Evolutionary conservation across 306 rosid genomes (phyloP).

Genomic region (Crotalaria pallida): DNA sequence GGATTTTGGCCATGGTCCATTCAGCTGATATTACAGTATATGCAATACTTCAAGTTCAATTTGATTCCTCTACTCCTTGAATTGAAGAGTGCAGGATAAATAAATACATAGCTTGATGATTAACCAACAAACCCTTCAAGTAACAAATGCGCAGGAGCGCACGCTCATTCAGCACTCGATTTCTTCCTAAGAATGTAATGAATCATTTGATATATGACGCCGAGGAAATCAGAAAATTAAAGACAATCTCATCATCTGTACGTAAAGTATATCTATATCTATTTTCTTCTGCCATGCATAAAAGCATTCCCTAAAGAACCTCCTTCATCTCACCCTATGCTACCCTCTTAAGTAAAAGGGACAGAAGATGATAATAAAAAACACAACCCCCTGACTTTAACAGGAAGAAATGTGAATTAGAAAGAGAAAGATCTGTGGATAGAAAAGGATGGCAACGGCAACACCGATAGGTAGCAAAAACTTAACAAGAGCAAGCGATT

Average conservation of each 20-base stretch:
- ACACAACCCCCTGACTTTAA: not conserved
- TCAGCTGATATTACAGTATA: too few species aligned
- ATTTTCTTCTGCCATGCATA: not conserved
- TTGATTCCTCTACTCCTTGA: not conserved
- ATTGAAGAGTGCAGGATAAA: not conserved
- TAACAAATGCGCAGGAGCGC: not conserved
- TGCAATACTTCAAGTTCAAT: not conserved
- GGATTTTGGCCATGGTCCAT: too few species aligned
- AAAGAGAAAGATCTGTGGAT: slow-evolving; percentile 10
- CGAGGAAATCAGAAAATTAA: not conserved
- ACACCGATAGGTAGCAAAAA: not conserved
- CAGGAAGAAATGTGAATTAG: slow-evolving; percentile 8
- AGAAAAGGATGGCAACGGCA: slow-evolving; percentile 6
- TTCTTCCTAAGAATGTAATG: slow-evolving; percentile 1
- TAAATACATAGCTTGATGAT: not conserved
- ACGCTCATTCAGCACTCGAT: not conserved
- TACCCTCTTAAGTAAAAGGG: not conserved
- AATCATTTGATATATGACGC: not conserved
- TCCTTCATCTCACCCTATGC: slow-evolving; percentile 4
- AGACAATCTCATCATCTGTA: not conserved
- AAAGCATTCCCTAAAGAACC: not conserved
- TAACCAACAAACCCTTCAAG: not conserved
- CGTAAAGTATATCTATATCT: slow-evolving; percentile 13
- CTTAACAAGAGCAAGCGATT: slow-evolving; percentile 10
- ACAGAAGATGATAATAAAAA: not conserved